These are phyloP conservation scores for Cadophora luteo-olivacea DNA, from an alignment of 2,329 filamentous ascomycete genomes.

Conservation along the genomic window DNA sequence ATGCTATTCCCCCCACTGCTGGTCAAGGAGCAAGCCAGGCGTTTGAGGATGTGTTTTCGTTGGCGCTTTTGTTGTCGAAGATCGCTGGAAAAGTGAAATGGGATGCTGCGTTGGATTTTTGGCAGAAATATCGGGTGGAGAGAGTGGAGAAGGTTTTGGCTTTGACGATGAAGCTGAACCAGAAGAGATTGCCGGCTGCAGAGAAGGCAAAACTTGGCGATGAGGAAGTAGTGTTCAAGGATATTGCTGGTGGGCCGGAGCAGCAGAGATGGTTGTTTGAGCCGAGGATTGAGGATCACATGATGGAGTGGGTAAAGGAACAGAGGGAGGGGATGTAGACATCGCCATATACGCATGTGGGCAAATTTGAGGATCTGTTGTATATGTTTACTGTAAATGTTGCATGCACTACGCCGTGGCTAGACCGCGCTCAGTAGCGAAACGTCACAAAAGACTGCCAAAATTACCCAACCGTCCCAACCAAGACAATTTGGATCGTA, in stretches of 20 bases:
- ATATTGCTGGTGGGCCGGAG: constrained; percentile 34
- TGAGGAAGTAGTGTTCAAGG: constrained; percentile 29
- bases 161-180: constrained; percentile 56
- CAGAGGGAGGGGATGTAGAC: constrained; percentile 4
- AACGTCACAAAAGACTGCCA: no score
- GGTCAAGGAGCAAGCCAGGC: constrained; percentile 52
- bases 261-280: constrained; percentile 51
- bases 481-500: no score
- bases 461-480: no score
- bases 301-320: constrained; percentile 10
- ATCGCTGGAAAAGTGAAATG: constrained; percentile 34
- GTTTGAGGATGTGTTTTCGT: constrained; percentile 53
- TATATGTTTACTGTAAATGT: no score
- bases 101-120: constrained; percentile 47
- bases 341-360: no score
- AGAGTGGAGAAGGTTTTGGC: constrained; percentile 55
- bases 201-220: constrained; percentile 39
- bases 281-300: constrained; percentile 21
- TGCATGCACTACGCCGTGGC: no score
- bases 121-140: constrained; percentile 56
- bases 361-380: no score
- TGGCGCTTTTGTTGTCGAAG: constrained; percentile 50
- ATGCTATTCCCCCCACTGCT: constrained; percentile 53
- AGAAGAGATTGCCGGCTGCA: constrained; percentile 51
- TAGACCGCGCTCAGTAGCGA: no score